phyloP scores from a whole-genome alignment of 352 stramenopile genomes.

The Globisporangium sylvaticum region DNA sequence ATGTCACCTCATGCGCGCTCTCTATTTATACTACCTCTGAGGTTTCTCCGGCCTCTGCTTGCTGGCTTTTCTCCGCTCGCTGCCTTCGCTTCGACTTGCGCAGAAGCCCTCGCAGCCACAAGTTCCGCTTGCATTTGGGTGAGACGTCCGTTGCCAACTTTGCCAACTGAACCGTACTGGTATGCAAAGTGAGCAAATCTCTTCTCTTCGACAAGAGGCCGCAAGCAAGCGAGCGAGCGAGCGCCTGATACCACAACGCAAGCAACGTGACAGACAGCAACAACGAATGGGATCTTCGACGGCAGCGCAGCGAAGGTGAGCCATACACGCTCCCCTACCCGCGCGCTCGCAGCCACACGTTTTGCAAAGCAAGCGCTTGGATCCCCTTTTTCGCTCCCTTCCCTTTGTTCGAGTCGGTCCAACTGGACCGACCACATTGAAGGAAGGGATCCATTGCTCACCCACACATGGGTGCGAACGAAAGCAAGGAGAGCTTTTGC shows the following conservation, averaged over 20 bases:
- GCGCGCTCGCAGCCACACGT: constrained; percentile 7
- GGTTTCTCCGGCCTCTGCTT: not conserved
- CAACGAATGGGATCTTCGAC: not conserved
- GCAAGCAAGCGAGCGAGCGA: not conserved
- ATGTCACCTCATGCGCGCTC: no score
- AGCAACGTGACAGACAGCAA: not conserved
- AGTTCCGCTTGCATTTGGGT: not conserved
- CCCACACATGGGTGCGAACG: not conserved
- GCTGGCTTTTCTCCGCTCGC: not conserved
- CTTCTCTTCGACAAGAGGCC: not conserved
- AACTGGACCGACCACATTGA: not conserved
- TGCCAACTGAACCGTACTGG: no score
- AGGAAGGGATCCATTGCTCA: not conserved
- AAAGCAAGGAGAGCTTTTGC: not conserved
- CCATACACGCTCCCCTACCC: constrained; percentile 11
- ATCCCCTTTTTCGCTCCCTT: not conserved
- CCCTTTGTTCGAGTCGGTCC: not conserved
- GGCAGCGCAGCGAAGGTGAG: not conserved
- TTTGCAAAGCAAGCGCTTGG: no score
- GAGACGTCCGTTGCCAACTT: no score
- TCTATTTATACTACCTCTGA: not conserved
- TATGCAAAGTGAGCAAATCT: no score
- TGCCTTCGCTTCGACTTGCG: not conserved
- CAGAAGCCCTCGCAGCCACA: not conserved
- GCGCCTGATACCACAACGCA: not conserved